These are phyloP conservation scores for Aphanomyces euteiches DNA, from an alignment of 352 stramenopile species.

Conservation along the genomic window DNA sequence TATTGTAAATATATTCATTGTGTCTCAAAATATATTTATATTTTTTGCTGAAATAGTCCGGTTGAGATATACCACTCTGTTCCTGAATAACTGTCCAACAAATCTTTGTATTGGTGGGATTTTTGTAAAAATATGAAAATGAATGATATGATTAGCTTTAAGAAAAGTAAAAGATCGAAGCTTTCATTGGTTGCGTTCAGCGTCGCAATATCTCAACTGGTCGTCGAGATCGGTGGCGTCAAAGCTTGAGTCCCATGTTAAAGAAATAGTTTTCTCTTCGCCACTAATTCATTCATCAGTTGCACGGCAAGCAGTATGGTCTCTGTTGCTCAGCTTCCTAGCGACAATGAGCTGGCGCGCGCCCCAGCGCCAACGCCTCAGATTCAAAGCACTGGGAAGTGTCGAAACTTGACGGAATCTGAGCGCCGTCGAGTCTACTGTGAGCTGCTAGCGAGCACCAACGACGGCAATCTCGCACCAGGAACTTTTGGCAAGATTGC, in stretches of 20 bases:
- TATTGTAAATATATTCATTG: too few species aligned
- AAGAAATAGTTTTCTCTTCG: not conserved
- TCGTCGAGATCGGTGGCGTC: not conserved
- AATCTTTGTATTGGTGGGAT: conserved; percentile 13
- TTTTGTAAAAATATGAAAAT: conserved; percentile 8
- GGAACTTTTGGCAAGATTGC: not conserved
- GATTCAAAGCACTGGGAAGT: too few species aligned
- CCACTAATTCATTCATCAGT: conserved; percentile 8
- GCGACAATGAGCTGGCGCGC: not conserved
- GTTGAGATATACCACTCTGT: conserved; percentile 13
- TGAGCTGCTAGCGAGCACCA: not conserved
- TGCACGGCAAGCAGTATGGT: not conserved
- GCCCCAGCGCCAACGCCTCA: not conserved
- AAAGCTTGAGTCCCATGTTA: not conserved
- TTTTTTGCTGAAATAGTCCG: too few species aligned
- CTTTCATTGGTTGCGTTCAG: not conserved
- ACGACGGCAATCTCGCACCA: not conserved
- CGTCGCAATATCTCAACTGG: not conserved
- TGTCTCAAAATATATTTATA: too few species aligned
- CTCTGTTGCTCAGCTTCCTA: not conserved
- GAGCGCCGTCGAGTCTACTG: not conserved
- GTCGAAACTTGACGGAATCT: not conserved
- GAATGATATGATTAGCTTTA: not conserved
- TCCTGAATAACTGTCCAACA: not conserved
- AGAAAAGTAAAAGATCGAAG: not conserved